Evolutionary conservation across 164 flowering plant genomes (phyloP).

Genomic region (Vitis cinerea): DNA sequence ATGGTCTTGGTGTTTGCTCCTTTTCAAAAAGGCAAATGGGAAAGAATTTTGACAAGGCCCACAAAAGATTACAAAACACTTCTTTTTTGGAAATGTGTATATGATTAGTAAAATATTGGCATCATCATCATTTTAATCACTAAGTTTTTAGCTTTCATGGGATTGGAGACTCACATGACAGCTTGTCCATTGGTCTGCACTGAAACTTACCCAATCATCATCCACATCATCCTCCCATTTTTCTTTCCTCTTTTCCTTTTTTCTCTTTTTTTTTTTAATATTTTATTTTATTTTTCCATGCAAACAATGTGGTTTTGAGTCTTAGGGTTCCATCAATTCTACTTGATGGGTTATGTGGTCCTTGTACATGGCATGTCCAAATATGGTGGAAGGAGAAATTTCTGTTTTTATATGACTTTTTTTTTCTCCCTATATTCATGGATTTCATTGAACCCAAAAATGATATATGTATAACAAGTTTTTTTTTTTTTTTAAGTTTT

Average conservation of each 20-base stretch:
- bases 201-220: constrained; percentile 17
- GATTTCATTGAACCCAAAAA: no score
- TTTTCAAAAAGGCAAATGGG: constrained; percentile 35
- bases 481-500: no score
- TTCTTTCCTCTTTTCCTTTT: not conserved
- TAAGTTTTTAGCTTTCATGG: constrained; percentile 16
- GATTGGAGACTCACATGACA: constrained; percentile 23
- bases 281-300: no score
- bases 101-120: constrained; percentile 4
- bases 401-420: no score
- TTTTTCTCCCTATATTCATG: no score
- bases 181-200: constrained; percentile 14
- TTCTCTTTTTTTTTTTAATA: not conserved
- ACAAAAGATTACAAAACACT: constrained; percentile 8
- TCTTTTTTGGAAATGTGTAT: constrained; percentile 20
- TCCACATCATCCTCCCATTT: constrained; percentile 18
- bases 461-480: no score
- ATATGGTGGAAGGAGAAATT: no score
- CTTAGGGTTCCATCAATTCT: no score
- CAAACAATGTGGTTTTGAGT: no score
- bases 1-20: constrained; percentile 12
- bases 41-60: constrained; percentile 14
- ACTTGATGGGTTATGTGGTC: no score
- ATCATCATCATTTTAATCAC: constrained; percentile 30
- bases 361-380: no score